Conservation (phyloP, 345 rosid species). For the Anacardium occidentale region DNA sequence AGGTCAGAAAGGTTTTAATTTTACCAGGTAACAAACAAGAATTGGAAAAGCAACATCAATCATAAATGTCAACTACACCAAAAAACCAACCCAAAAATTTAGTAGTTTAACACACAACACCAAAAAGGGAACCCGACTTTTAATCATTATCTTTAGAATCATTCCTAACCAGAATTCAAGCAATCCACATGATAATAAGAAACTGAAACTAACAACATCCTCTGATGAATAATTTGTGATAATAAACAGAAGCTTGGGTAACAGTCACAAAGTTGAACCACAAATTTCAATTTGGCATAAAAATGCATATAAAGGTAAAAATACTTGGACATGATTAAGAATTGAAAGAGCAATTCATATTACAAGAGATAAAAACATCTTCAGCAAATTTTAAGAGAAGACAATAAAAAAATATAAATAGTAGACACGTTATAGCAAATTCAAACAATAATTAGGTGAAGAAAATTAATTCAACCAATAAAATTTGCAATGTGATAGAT, state of each 20-base stretch:
- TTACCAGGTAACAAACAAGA: neutral
- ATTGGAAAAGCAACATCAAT: neutral
- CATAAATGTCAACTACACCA: neutral
- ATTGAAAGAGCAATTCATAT: neutral
- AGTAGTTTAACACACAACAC: no score
- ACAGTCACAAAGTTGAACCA: conserved; percentile 3
- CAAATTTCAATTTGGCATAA: neutral
- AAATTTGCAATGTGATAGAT: neutral
- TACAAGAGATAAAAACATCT: neutral
- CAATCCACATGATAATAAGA: neutral
- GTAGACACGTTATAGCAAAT: neutral
- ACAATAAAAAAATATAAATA: neutral
- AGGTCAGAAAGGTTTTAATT: conserved; percentile 18
- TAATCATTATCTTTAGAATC: neutral
- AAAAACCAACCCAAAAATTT: neutral
- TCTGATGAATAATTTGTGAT: neutral
- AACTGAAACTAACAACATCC: neutral
- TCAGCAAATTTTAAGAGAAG: neutral
- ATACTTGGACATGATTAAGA: neutral
- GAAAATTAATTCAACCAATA: neutral
- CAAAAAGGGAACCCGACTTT: neutral
- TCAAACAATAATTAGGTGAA: neutral
- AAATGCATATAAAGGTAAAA: neutral
- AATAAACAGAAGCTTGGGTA: neutral
- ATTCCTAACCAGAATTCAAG: neutral